phyloP scores from a whole-genome alignment of 2,329 filamentous ascomycete genomes.

The Aspergillus fructus region DNA sequence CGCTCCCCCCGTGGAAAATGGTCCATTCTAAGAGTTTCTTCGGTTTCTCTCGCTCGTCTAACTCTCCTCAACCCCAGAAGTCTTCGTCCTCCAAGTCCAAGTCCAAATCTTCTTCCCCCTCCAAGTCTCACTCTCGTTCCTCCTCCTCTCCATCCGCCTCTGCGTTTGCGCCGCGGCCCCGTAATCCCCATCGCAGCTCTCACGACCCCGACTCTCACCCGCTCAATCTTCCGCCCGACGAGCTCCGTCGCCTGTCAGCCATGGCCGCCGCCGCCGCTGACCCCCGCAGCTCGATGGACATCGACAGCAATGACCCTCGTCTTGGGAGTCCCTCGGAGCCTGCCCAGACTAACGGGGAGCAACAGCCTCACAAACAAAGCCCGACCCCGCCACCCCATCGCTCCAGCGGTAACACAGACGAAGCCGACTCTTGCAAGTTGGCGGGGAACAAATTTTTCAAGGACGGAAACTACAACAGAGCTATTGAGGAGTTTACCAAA shows the following conservation, averaged over 20 bases:
- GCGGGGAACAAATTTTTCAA: conserved; percentile 97
- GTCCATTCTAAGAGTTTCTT: conserved; percentile 31
- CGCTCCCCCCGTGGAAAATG: conserved; percentile 25
- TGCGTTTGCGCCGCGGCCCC: conserved; percentile 22
- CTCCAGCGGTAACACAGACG: conserved; percentile 58
- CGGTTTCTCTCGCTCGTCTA: conserved; percentile 37
- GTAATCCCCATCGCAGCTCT: conserved; percentile 29
- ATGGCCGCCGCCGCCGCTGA: conserved; percentile 49
- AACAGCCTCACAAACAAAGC: conserved; percentile 33
- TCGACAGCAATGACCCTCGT: conserved; percentile 62
- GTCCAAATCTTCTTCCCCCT: conserved; percentile 16
- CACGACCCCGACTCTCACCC: conserved; percentile 70
- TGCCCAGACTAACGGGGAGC: conserved; percentile 25
- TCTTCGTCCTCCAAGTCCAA: conserved; percentile 19
- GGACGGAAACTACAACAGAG: conserved; percentile 81
- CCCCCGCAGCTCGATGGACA: conserved; percentile 67
- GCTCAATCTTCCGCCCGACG: conserved; percentile 84
- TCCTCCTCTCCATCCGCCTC: conserved; percentile 28
- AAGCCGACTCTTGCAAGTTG: conserved; percentile 89
- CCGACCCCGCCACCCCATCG: conserved; percentile 50
- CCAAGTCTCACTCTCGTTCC: conserved; percentile 29
- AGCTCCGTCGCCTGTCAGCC: conserved; percentile 72
- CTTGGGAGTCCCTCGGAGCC: conserved; percentile 53
- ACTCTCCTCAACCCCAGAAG: not conserved
- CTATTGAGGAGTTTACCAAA: conserved; percentile 92